Evolutionary conservation across 2,329 filamentous ascomycete species (phyloP), one percentile per base, ranked within the genome.

Genomic region (Fusarium sp.): DNA sequence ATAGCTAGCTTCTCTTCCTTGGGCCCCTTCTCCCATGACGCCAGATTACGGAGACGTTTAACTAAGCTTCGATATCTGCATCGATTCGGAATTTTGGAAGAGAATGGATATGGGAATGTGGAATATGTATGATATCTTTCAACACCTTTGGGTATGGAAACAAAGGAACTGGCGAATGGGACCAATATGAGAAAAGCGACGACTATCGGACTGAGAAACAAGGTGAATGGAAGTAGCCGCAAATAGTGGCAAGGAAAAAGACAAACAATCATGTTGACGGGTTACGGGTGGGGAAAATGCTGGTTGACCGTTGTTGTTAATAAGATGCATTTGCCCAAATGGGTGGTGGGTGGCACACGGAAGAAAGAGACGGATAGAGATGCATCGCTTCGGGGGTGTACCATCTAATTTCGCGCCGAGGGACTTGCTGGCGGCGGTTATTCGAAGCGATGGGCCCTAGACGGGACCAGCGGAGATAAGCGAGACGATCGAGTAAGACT

Each of bases 341-440:
- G 64, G 57, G 59, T 69, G 60, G 67, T 67, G 61, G 69, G 66
- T 73, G 69, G 41, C 63, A 73, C 71, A 70, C 47, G 61, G 58
- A 53, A 33, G 31, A 33, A 61, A 21, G 57, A 70, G 63, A 63
- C 29, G 29, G 29, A 31, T 25, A 51, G 25, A 71, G 59, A 58
- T 69, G 59, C 50, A 65, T 71, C 47, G 51, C 46, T 64, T 69
- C 50, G 39, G 27, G 63, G 51, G 52, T n/a, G 25, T 40, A 50
- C 60, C 60, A 51, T 63, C 51, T 49, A 60, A 54, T 54, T 56
- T 69, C 58, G 59, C 58, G 70, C 65, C 62, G 62, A 57, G 52
- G 51, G 47, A 27, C 40, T 50, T 50, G 47, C 50, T 48, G 36
- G 39, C 54, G 58, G 49, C 53, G 66, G 63, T 68, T 49, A 63